Evolutionary conservation across 352 stramenopile species (phyloP), one percentile per base, ranked within the genome.

Genomic region (Globisporangium parvum): DNA sequence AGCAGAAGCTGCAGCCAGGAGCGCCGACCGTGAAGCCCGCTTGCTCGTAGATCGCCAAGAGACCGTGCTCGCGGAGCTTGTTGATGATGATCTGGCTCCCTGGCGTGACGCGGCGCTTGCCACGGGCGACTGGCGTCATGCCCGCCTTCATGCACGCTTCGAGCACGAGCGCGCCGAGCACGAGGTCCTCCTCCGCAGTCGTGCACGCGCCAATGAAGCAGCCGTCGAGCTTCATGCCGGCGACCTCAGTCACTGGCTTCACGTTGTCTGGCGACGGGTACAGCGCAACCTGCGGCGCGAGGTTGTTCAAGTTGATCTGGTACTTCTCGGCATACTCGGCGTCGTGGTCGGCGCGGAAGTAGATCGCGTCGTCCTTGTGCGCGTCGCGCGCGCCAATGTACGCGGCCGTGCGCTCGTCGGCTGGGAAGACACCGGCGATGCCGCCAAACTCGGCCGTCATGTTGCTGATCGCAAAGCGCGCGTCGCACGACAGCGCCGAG

Each of bases 161-260:
- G 0, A 93, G 69, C 55, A 93, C 79, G 4, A 93, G 65, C 20
- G 79, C 83, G 33, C 80, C 83, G 6, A 93, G 73, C 53, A 93
- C 77, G 31, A 93, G 55, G 58, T 93, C 83, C 47, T 93, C 83
- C 42, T 93, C 79, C 4, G 83, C 80, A 0, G 83, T 93, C 6
- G 83, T 93, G 61, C 83, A 93, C 0, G 83, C 83, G 31, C 83
- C 83, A 47, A 93, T 93, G 65, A 93, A 93, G 56, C 80, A 91
- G n/a, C 83, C 83, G 35, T 93, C 78, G 3, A 93, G 78, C 67
- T 85, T 85, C 67, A 83, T 91, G 53, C 79, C 77, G 0, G 62
- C 62, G 5, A 87, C 64, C n/a, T 87, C 78, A 28, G 71, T 75
- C 47, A 87, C 82, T 5, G 77, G 77, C 59, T 84, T 72, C 21